Percentiles rank a stretch among this genome's conserved stretches.
Conservation (phyloP, 2,329 filamentous ascomycete genomes). For the Colletotrichum musicola region DNA sequence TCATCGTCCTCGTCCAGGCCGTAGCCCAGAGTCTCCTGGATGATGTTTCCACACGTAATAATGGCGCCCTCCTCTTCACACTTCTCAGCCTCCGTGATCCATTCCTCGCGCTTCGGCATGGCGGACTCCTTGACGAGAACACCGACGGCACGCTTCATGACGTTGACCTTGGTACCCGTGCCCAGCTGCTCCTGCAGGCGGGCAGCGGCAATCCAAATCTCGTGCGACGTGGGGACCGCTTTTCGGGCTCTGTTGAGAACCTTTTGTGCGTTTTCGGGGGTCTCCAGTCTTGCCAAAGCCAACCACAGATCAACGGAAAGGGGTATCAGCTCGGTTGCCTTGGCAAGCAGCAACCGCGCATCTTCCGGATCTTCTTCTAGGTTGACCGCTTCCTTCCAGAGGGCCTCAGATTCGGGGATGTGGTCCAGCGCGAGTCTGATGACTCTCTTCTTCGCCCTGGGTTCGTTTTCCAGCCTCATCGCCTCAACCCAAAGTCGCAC, state of each 20-base stretch:
- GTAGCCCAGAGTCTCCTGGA: conserved; percentile 93
- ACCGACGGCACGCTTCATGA: conserved; percentile 95
- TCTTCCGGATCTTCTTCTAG: conserved; percentile 91
- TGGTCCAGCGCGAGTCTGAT: conserved; percentile 92
- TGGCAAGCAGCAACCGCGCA: conserved; percentile 88
- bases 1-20: conserved; percentile 96
- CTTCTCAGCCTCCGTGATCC: conserved; percentile 94
- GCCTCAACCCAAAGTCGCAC: conserved; percentile 95
- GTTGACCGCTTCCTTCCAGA: conserved; percentile 99
- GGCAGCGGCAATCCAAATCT: conserved; percentile 97
- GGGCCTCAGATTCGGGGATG: conserved; percentile 90
- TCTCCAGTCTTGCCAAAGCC: conserved; percentile 89
- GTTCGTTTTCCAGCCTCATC: conserved; percentile 89
- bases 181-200: conserved; percentile 90
- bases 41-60: conserved; percentile 88
- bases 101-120: conserved; percentile 97
- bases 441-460: conserved; percentile 90
- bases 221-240: conserved; percentile 90
- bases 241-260: conserved; percentile 96
- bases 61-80: conserved; percentile 93
- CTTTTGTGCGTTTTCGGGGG: conserved; percentile 90
- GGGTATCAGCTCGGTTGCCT: conserved; percentile 95
- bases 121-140: conserved; percentile 90
- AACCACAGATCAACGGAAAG: conserved; percentile 96
- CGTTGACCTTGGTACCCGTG: conserved; percentile 82